Base-by-base conservation (phyloP, 129 eudicot genomes). In the Helianthus annuus region DNA sequence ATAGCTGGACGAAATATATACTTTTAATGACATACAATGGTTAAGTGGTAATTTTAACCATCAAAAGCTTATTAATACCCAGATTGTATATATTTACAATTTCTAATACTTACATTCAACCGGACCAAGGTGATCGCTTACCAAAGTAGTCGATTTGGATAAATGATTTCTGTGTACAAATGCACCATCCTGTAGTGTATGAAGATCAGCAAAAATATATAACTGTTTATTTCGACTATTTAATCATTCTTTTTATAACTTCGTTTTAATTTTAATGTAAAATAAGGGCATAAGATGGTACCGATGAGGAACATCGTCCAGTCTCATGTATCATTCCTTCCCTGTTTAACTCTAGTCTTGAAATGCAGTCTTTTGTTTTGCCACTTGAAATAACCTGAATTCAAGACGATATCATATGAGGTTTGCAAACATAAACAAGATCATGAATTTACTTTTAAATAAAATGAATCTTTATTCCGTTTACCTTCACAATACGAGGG, bases 401-500 rank as follows among this genome's bases (percentile, higher is more conserved):
- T 51, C 24, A 16, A 7, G 16, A 38, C 19, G 34, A 46, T 17
- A 38, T 42, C 49, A 46, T 9, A 38, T 48, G 42, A 46, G 38
- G 24, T 53, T 5, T 1, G n/a, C 56, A 71, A 16, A 17, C 52
- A 36, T 27, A 17, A 42, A 46, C 52, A 39, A 56, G 17, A 66
- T 29, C 11, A 51, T 65, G 27, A 58, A 22, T 27, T 29, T 17
- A 27, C 4, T 4, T 9, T 39, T 19, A 40, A n/a, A n/a, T 19
- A 59, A 24, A 58, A 29, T 56, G 62, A 58, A 49, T 48, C 32
- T 7, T 24, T 75, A 9, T n/a, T 49, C 17, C 11, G 52, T 64
- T 67, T 54, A 89, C 95, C 88, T 89, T 87, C 29, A 76, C 45
- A 44, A 91, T 73, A 40, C 55, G 71, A 46, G 84, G 86, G 80